Conservation (phyloP, 306 rosid genomes). For the Prunus mongolica region DNA sequence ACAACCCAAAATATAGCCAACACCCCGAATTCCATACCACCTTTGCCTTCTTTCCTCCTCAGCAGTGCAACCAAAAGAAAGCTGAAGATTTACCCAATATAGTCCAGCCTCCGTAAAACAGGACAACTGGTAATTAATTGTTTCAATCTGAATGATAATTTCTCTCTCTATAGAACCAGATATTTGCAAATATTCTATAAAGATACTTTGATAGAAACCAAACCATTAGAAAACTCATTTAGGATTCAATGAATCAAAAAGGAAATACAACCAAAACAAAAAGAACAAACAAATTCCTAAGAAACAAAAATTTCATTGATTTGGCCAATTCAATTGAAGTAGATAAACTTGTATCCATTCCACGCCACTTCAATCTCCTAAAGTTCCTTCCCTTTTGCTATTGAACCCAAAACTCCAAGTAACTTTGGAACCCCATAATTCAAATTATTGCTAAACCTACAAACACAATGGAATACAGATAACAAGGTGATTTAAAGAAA, state of each 20-base stretch:
- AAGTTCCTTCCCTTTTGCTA: not conserved
- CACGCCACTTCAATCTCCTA: slow-evolving; percentile 4
- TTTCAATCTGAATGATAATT: not conserved
- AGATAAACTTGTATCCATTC: not conserved
- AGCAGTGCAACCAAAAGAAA: not conserved
- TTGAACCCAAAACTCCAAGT: not conserved
- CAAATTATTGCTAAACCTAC: not conserved
- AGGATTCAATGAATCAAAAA: not conserved
- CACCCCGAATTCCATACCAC: not conserved
- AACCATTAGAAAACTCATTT: not conserved
- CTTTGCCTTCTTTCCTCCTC: not conserved
- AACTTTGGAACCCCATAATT: not conserved
- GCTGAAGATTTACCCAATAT: not conserved
- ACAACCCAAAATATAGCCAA: not conserved
- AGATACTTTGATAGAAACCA: not conserved
- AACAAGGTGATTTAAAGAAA: too few species aligned
- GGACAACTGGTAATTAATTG: not conserved
- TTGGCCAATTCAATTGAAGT: not conserved
- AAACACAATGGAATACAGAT: not conserved
- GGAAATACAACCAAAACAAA: too few species aligned
- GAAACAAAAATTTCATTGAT: slow-evolving; percentile 14
- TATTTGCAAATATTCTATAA: not conserved
- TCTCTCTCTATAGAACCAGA: not conserved
- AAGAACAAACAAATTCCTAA: not conserved
- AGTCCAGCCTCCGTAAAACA: not conserved